phyloP scores from a whole-genome alignment of 202 grass and related monocot species.

The Tripidium arundinaceum region DNA sequence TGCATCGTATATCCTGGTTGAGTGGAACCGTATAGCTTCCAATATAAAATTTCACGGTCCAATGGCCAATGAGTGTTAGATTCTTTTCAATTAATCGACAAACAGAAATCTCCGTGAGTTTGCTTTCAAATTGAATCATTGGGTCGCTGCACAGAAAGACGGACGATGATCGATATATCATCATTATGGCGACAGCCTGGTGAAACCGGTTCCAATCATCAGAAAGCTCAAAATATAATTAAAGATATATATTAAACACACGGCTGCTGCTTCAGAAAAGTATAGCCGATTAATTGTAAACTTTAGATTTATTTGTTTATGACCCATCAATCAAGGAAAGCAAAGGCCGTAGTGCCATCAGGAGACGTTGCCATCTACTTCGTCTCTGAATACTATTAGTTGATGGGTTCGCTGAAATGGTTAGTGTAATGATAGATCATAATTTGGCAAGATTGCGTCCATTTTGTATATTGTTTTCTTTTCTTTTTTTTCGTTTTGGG shows the following conservation, averaged over 20 bases:
- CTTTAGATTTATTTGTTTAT: slow-evolving; percentile 21
- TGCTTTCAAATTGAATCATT: slow-evolving; percentile 17
- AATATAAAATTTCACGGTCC: not conserved
- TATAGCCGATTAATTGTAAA: slow-evolving; percentile 9
- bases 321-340: not conserved
- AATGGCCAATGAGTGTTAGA: not conserved
- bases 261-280: slow-evolving; percentile 1
- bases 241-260: slow-evolving; percentile 1
- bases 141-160: not conserved
- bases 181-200: slow-evolving; percentile 30
- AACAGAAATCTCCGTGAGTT: not conserved
- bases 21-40: no score
- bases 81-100: not conserved
- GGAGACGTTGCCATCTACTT: slow-evolving; percentile 6
- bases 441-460: slow-evolving; percentile 13
- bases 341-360: not conserved
- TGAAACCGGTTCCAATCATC: slow-evolving; percentile 38
- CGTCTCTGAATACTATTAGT: not conserved
- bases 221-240: not conserved
- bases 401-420: not conserved
- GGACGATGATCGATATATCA: not conserved
- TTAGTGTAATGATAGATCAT: slow-evolving; percentile 12
- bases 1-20: no score
- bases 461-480: not conserved
- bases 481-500: not conserved